Evolutionary conservation across 2,329 filamentous ascomycete species (phyloP).

Genomic region (Elsinoe australis): DNA sequence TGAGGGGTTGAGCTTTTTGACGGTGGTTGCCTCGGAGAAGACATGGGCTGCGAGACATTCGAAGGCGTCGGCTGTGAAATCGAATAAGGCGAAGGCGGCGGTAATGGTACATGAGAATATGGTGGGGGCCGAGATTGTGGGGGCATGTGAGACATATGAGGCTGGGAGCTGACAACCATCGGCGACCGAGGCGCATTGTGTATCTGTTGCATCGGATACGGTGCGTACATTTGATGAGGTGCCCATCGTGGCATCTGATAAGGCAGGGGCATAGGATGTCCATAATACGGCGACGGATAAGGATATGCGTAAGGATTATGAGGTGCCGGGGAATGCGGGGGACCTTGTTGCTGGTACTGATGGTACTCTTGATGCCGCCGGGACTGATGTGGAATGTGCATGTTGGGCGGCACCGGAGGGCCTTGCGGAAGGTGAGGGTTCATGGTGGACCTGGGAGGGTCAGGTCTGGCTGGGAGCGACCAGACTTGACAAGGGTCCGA

Average conservation of each 20-base stretch:
- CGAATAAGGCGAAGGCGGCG: constrained; percentile 17
- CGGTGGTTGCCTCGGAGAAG: constrained; percentile 27
- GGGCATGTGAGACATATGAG: constrained; percentile 25
- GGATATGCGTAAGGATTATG: constrained; percentile 34
- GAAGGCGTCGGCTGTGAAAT: constrained; percentile 24
- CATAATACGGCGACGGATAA: constrained; percentile 35
- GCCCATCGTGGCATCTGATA: constrained; percentile 34
- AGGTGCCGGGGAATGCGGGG: constrained; percentile 33
- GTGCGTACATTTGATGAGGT: constrained; percentile 32
- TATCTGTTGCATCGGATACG: constrained; percentile 33
- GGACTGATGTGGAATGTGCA: constrained; percentile 31
- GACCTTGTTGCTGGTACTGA: constrained; percentile 30
- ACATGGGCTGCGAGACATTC: constrained; percentile 31
- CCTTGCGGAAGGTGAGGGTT: constrained; percentile 65
- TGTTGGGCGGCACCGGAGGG: constrained; percentile 42
- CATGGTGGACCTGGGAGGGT: constrained; percentile 55
- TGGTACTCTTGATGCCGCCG: constrained; percentile 37
- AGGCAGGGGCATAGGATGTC: constrained; percentile 32
- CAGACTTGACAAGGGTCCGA: constrained; percentile 4
- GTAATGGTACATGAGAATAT: constrained; percentile 12
- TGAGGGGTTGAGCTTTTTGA: constrained; percentile 29
- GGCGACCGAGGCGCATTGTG: constrained; percentile 36
- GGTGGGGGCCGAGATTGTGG: constrained; percentile 19
- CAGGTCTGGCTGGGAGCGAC: constrained; percentile 17
- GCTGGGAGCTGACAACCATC: constrained; percentile 41